Evolutionary conservation across 2,329 filamentous ascomycete species (phyloP), one percentile per base, ranked within the genome.

Genomic region (Bipolaris zeicola): DNA sequence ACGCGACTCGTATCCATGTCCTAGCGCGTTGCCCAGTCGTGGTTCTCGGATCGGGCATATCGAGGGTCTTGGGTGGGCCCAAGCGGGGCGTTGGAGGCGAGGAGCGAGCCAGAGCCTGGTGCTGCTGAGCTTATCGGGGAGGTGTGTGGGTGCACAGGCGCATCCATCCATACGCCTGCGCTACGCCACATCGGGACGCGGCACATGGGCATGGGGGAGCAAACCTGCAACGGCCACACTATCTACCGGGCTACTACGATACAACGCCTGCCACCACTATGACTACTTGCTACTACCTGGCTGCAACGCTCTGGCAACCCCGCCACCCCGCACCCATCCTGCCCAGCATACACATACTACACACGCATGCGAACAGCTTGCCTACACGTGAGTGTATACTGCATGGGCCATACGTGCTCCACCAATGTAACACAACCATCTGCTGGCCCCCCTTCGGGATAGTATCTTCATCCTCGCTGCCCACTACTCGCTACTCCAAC

Each of bases 341-440:
- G 10, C 18, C 37, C 18, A 11, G 6, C 18, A 20, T 10, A 11
- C 38, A 20, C 20, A 41, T 11, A 20, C 10, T 11, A 20, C 10
- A 8, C n/a, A 22, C 18, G n/a, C 16, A 11, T 24, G 11, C 8
- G 14, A 31, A 31, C 28, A 31, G 11, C 10, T 31, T 31, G 11
- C 28, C 28, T 31, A 31, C 28, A 31, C 10, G 28, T 31, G 28
- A 11, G 28, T 11, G 7, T 11, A 13, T 31, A 31, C 28, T 31
- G 28, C 28, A 31, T 31, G 18, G 20, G 18, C 38, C 20, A 14
- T 6, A 41, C 7, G 16, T 34, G 4, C 42, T 13, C 24, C 13
- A 13, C 3, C 38, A 31, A 56, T 56, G 53, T 56, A 56, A 56
- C 53, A 47, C 52, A 20, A 28, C 34, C 37, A 16, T 18, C 18